Conservation (phyloP, 768 basidiomycete genomes). For the Trametes meyenii region DNA sequence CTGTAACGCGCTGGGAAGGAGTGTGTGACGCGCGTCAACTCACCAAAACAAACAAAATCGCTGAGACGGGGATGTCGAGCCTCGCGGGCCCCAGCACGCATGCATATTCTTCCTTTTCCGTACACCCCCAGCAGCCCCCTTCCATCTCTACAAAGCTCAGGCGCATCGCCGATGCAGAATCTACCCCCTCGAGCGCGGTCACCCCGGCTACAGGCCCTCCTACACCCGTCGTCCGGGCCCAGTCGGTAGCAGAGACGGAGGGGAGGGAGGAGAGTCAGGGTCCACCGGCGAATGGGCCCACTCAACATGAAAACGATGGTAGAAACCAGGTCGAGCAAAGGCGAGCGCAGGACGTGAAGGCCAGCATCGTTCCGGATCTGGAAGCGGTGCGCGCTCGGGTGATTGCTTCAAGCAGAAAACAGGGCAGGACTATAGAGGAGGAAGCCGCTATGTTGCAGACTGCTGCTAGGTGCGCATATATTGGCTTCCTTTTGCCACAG, state of each 20-base stretch:
- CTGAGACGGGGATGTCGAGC: conserved; percentile 31
- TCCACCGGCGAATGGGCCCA: conserved; percentile 1
- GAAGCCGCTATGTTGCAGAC: conserved; percentile 48
- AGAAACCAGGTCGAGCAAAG: background rate
- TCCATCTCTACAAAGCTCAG: conserved; percentile 18
- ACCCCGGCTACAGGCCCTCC: conserved; percentile 23
- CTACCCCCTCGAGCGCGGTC: conserved; percentile 13
- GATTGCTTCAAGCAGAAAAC: conserved; percentile 24
- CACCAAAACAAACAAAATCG: conserved; percentile 35
- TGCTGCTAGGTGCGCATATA: conserved; percentile 48
- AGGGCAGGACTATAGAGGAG: conserved; percentile 55
- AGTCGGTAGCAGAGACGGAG: conserved; percentile 13
- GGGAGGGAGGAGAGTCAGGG: conserved; percentile 15
- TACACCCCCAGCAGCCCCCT: conserved; percentile 16
- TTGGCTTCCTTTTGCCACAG: too few relatives aligned
- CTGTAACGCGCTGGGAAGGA: conserved; percentile 32
- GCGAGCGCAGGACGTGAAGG: conserved; percentile 12
- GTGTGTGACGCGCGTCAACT: conserved; percentile 28
- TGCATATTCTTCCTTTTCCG: conserved; percentile 23
- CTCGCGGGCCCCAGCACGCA: conserved; percentile 26
- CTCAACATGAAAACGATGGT: background rate
- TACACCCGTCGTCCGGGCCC: conserved; percentile 13
- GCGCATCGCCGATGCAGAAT: conserved; percentile 11
- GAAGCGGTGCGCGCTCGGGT: conserved; percentile 26
- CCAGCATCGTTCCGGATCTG: conserved; percentile 20